Conservation (phyloP, 2,329 filamentous ascomycete species). For the Zymoseptoria pseudotritici region DNA sequence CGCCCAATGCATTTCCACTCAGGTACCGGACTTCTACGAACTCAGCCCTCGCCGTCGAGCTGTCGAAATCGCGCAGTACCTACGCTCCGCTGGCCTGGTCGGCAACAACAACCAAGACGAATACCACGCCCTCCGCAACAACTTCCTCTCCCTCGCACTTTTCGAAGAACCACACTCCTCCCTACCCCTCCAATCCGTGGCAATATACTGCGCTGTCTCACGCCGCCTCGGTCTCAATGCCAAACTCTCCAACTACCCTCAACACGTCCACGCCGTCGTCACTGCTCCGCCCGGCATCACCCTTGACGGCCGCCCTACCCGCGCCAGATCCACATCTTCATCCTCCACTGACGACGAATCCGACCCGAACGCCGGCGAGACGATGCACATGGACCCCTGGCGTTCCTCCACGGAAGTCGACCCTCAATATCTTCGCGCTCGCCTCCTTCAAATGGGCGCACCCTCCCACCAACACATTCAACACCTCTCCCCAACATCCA, state of each 20-base stretch:
- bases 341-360: constrained; percentile 6
- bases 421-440: constrained; percentile 52
- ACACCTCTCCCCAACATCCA: constrained; percentile 59
- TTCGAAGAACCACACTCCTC: constrained; percentile 67
- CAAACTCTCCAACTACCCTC: constrained; percentile 72
- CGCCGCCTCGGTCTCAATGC: constrained; percentile 67
- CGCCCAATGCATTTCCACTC: constrained; percentile 48
- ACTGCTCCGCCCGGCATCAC: constrained; percentile 43
- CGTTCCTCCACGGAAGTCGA: constrained; percentile 60
- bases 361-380: constrained; percentile 27
- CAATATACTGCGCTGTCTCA: constrained; percentile 78
- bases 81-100: constrained; percentile 60
- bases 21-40: constrained; percentile 47
- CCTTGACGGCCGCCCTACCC: constrained; percentile 31
- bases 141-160: constrained; percentile 76
- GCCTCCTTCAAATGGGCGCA: constrained; percentile 41
- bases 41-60: constrained; percentile 62
- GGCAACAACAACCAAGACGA: constrained; percentile 56
- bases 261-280: constrained; percentile 77
- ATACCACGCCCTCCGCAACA: constrained; percentile 78
- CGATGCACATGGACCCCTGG: constrained; percentile 74
- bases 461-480: constrained; percentile 32
- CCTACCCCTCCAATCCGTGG: constrained; percentile 76
- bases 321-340: background rate
- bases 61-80: constrained; percentile 58